phyloP scores from a whole-genome alignment of 768 basidiomycete genomes.

The Auricularia sp. region DNA sequence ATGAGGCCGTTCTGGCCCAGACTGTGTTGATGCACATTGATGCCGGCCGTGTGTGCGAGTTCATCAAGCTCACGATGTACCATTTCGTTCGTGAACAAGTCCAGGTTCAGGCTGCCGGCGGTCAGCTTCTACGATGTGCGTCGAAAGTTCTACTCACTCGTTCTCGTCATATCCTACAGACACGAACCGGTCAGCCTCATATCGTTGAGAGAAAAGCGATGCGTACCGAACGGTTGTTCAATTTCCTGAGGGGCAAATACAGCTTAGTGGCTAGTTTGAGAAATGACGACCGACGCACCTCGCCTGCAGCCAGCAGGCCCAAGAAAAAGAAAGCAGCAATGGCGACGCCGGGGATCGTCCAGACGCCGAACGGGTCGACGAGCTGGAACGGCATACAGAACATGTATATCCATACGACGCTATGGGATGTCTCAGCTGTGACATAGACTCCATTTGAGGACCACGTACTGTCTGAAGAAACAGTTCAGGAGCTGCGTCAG shows the following conservation, averaged over 20 bases:
- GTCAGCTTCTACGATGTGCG: neutral
- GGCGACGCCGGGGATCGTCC: constrained; percentile 54
- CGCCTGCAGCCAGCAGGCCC: constrained; percentile 64
- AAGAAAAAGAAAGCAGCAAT: constrained; percentile 65
- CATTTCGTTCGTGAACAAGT: constrained; percentile 50
- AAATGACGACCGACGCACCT: constrained; percentile 13
- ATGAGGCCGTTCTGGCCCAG: neutral
- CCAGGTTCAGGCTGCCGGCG: constrained; percentile 40
- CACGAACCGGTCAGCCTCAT: neutral
- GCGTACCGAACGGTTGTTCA: constrained; percentile 55
- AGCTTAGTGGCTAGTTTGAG: no score
- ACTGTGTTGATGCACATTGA: constrained; percentile 26
- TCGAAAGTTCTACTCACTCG: constrained; percentile 18
- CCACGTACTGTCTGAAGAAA: constrained; percentile 17
- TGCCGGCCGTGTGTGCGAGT: constrained; percentile 39
- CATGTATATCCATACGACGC: constrained; percentile 63
- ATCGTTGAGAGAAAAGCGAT: neutral
- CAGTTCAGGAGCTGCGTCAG: neutral
- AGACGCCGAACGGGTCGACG: constrained; percentile 49
- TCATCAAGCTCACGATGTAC: constrained; percentile 48
- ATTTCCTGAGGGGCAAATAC: constrained; percentile 29
- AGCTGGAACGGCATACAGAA: constrained; percentile 75
- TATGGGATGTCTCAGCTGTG: constrained; percentile 3
- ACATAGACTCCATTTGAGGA: rapidly evolving
- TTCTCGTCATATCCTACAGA: constrained; percentile 45